Conservation (phyloP, 106 monocot species). For the Amphibolis antarctica region DNA sequence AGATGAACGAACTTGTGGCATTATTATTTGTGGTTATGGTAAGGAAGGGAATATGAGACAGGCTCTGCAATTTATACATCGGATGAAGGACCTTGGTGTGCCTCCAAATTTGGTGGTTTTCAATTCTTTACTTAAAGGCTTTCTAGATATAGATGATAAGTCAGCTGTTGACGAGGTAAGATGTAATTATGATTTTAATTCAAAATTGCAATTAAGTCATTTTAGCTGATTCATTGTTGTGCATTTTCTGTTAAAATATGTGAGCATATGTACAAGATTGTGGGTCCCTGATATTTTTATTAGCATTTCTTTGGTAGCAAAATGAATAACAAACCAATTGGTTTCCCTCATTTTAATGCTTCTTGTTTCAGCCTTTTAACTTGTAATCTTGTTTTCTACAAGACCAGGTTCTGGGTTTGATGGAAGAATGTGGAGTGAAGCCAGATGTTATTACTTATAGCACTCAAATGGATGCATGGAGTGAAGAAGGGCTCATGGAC, state of each 20-base stretch:
- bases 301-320: no score
- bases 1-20: conserved; percentile 72
- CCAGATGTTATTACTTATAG: conserved; percentile 88
- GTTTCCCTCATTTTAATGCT: no score
- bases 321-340: no score
- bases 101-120: conserved; percentile 63
- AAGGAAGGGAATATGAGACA: conserved; percentile 65
- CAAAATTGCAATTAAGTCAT: background rate
- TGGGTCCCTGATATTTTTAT: no score
- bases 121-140: conserved; percentile 82
- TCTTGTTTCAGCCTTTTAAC: no score
- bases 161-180: conserved; percentile 58
- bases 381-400: background rate
- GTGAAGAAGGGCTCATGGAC: conserved; percentile 52
- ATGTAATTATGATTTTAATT: conserved; percentile 1
- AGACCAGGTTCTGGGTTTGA: conserved; percentile 41
- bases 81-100: conserved; percentile 52
- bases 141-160: conserved; percentile 57
- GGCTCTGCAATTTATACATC: conserved; percentile 57
- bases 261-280: background rate
- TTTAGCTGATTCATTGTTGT: background rate
- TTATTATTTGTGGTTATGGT: conserved; percentile 71
- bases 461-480: conserved; percentile 72
- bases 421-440: conserved; percentile 52
- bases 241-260: background rate